These are phyloP conservation scores for Penicillium nucicola DNA, from an alignment of 495 filamentous ascomycete species.

Conservation along the genomic window DNA sequence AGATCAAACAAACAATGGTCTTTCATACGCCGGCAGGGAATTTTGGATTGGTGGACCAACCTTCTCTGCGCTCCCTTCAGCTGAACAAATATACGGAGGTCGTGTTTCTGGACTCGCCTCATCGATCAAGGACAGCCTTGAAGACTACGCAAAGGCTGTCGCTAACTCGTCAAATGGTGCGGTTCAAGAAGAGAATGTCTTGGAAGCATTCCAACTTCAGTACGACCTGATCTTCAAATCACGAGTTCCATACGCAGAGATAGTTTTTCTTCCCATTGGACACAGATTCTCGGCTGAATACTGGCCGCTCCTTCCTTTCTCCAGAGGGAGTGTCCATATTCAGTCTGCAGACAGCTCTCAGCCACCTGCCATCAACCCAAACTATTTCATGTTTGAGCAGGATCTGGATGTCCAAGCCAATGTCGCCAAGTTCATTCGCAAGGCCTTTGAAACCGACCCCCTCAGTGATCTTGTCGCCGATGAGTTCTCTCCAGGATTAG, in stretches of 20 bases:
- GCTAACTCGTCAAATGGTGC: constrained; percentile 25
- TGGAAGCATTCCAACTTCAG: constrained; percentile 35
- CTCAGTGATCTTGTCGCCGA: constrained; percentile 16
- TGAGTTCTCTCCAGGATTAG: constrained; percentile 16
- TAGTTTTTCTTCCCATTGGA: constrained; percentile 21
- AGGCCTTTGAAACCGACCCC: constrained; percentile 10
- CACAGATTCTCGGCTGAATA: constrained; percentile 28
- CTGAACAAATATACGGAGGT: constrained; percentile 22
- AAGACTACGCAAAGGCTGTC: constrained; percentile 25
- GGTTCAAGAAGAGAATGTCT: constrained; percentile 13
- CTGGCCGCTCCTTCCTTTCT: constrained; percentile 41
- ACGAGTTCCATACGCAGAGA: constrained; percentile 39
- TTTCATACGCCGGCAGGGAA: constrained; percentile 13
- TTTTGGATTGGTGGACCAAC: constrained; percentile 15
- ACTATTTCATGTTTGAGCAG: constrained; percentile 21
- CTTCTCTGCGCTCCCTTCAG: constrained; percentile 28
- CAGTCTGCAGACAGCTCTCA: constrained; percentile 13
- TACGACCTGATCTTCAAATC: constrained; percentile 41
- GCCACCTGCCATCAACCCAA: constrained; percentile 22
- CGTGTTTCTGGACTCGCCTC: constrained; percentile 19
- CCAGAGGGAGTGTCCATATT: constrained; percentile 45
- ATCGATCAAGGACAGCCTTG: constrained; percentile 16
- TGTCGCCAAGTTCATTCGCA: constrained; percentile 22
- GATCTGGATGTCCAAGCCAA: constrained; percentile 18
- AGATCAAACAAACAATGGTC: constrained; percentile 37